Evolutionary conservation across 345 rosid species (phyloP).

Genomic region (Populus nigra): DNA sequence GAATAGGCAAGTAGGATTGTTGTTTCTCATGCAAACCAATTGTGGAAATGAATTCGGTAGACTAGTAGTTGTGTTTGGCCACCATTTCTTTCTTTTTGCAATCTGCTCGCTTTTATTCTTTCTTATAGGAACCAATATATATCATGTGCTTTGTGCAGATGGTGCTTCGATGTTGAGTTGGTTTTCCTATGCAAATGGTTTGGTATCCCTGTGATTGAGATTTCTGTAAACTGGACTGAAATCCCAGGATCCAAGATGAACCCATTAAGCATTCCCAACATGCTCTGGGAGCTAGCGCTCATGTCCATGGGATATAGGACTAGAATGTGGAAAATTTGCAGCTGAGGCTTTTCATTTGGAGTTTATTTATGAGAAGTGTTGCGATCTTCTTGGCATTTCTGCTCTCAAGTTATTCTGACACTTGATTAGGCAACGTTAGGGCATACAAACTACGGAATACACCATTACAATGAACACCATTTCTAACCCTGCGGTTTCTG

Average conservation of each 20-base stretch:
- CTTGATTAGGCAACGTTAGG: conserved; percentile 5
- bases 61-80: neutral
- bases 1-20: no score
- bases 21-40: no score
- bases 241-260: conserved; percentile 97
- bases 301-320: conserved; percentile 89
- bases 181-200: conserved; percentile 87
- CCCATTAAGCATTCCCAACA: conserved; percentile 81
- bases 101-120: neutral
- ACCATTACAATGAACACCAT: neutral
- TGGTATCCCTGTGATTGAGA: conserved; percentile 66
- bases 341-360: conserved; percentile 23
- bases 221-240: conserved; percentile 92
- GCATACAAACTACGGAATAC: neutral
- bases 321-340: conserved; percentile 64
- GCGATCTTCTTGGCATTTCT: neutral
- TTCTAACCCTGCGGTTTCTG: neutral
- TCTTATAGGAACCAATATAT: neutral
- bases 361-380: neutral
- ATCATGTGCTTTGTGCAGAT: conserved; percentile 45
- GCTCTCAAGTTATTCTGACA: neutral
- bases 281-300: conserved; percentile 95
- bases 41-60: no score
- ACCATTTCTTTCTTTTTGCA: neutral
- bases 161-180: conserved; percentile 98